These are phyloP conservation scores for Yamadazyma laniorum DNA, from an alignment of 805 yeast genomes.

Conservation along the genomic window DNA sequence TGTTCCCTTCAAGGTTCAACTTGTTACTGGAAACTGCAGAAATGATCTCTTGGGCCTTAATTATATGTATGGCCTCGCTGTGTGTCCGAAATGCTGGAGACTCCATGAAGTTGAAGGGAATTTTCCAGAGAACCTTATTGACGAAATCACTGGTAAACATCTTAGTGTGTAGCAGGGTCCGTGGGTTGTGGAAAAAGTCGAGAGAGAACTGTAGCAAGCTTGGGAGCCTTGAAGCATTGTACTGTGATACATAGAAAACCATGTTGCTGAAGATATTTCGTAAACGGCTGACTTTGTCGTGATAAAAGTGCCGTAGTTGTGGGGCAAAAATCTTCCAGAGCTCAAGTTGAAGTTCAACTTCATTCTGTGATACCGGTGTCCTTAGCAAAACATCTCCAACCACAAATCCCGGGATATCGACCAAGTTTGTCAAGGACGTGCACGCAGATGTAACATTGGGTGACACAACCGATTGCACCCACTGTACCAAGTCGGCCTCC, in stretches of 20 bases:
- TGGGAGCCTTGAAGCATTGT: constrained; percentile 22
- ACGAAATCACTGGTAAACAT: constrained; percentile 21
- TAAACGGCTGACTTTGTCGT: constrained; percentile 18
- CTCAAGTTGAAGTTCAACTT: constrained; percentile 34
- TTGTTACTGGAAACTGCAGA: constrained; percentile 11
- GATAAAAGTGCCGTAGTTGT: constrained; percentile 21
- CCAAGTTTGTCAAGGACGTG: constrained; percentile 23
- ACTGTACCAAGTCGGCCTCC: constrained; percentile 17
- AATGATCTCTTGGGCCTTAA: constrained; percentile 29
- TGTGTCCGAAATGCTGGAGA: constrained; percentile 5
- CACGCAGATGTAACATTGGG: constrained; percentile 33
- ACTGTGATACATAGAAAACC: constrained; percentile 25
- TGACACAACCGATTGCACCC: constrained; percentile 35
- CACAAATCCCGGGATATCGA: constrained; percentile 39
- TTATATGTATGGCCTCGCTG: constrained; percentile 13
- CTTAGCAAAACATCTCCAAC: constrained; percentile 37
- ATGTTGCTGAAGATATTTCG: constrained; percentile 25
- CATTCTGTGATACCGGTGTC: constrained; percentile 32
- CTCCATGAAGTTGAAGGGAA: constrained; percentile 19
- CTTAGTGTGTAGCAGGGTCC: constrained; percentile 22
- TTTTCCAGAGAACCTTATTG: constrained; percentile 26
- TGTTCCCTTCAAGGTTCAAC: constrained; percentile 29
- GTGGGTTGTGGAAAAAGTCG: constrained; percentile 17
- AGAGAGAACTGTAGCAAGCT: constrained; percentile 19
- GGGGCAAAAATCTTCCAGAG: constrained; percentile 31